Evolutionary conservation across 768 basidiomycete species (phyloP).

Genomic region (Mycena latifolia): DNA sequence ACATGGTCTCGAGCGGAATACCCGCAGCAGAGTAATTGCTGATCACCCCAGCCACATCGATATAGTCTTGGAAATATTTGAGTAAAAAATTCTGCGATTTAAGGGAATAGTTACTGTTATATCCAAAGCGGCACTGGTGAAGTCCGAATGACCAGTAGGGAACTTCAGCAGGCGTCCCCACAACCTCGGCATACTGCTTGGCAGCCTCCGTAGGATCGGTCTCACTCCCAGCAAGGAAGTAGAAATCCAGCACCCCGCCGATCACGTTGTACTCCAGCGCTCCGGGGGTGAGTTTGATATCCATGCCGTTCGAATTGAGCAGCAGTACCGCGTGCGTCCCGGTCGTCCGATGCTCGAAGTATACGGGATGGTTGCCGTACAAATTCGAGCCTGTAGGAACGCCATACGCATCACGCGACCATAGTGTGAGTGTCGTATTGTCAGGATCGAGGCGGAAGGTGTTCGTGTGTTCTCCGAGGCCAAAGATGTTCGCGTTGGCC

Average conservation of each 20-base stretch:
- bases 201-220: slow-evolving; percentile 69
- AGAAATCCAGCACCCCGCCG: slow-evolving; percentile 83
- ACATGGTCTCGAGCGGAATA: slow-evolving; percentile 84
- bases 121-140: slow-evolving; percentile 82
- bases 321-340: slow-evolving; percentile 81
- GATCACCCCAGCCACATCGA: slow-evolving; percentile 73
- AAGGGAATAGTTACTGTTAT: slow-evolving; percentile 55
- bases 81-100: neutral
- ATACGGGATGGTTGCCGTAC: slow-evolving; percentile 82
- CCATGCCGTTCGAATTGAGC: slow-evolving; percentile 82
- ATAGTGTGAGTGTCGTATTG: slow-evolving; percentile 65
- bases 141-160: slow-evolving; percentile 83
- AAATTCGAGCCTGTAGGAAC: slow-evolving; percentile 70
- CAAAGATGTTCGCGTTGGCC: slow-evolving; percentile 76
- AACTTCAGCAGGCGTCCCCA: slow-evolving; percentile 76
- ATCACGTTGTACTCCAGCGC: slow-evolving; percentile 82
- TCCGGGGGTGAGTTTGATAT: slow-evolving; percentile 71
- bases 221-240: slow-evolving; percentile 79
- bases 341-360: slow-evolving; percentile 75
- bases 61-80: slow-evolving; percentile 58
- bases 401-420: slow-evolving; percentile 76
- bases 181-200: slow-evolving; percentile 77
- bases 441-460: slow-evolving; percentile 67
- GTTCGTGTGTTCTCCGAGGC: slow-evolving; percentile 81
- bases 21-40: slow-evolving; percentile 68